These are phyloP conservation scores for Glutinoglossum americanum DNA, from an alignment of 495 filamentous ascomycete genomes.

Conservation along the genomic window DNA sequence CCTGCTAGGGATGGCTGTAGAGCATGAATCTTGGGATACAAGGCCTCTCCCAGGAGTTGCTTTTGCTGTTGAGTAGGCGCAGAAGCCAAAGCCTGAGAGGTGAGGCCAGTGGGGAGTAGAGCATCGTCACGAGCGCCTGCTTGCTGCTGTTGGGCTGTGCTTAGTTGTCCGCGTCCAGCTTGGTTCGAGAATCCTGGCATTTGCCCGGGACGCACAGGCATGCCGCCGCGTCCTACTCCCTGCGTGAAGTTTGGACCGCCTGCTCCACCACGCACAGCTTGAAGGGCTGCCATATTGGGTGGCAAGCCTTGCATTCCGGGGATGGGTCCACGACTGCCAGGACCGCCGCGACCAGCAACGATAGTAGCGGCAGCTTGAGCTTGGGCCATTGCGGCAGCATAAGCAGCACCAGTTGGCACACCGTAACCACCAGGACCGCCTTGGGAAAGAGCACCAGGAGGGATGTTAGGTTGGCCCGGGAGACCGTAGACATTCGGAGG, in stretches of 20 bases:
- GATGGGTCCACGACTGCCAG: slow-evolving; percentile 37
- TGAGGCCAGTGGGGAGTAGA: slow-evolving; percentile 11
- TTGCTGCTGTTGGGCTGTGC: slow-evolving; percentile 13
- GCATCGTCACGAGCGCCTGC: slow-evolving; percentile 11
- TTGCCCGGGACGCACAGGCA: slow-evolving; percentile 9
- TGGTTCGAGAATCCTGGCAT: slow-evolving; percentile 2
- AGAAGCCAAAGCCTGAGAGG: slow-evolving; percentile 25
- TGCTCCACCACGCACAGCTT: slow-evolving; percentile 36
- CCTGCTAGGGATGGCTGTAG: slow-evolving; percentile 88
- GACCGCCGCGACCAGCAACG: slow-evolving; percentile 42
- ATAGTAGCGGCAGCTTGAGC: slow-evolving; percentile 30
- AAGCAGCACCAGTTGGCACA: slow-evolving; percentile 14
- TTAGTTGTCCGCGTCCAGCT: slow-evolving; percentile 5
- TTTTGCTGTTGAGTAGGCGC: slow-evolving; percentile 61
- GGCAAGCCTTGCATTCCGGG: slow-evolving; percentile 44
- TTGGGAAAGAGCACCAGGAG: slow-evolving; percentile 29
- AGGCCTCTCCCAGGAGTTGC: slow-evolving; percentile 88
- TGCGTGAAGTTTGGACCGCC: slow-evolving; percentile 24
- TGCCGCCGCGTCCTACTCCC: slow-evolving; percentile 15
- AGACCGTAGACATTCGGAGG: slow-evolving; percentile 60
- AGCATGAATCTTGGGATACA: slow-evolving; percentile 92
- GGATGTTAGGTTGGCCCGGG: slow-evolving; percentile 48
- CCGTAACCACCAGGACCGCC: slow-evolving; percentile 10
- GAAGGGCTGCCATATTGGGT: slow-evolving; percentile 40
- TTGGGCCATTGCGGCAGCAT: slow-evolving; percentile 16